Conservation (phyloP, 208 protist species). For the Leishmania mexicana region DNA sequence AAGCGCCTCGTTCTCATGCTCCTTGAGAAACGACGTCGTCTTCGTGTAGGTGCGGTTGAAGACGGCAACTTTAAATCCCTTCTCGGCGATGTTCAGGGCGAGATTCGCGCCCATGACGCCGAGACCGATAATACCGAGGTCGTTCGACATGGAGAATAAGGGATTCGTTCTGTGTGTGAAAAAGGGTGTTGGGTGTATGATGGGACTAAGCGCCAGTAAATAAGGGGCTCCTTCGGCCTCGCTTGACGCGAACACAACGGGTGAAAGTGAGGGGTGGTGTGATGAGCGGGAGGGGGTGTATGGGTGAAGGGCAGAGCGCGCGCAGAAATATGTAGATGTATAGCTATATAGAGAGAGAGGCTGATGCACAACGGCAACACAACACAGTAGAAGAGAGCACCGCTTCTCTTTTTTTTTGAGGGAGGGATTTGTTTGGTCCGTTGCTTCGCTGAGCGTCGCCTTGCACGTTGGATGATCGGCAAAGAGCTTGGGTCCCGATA, state of each 20-base stretch:
- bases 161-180: background rate
- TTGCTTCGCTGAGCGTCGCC: background rate
- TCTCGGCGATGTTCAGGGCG: slow-evolving; percentile 97
- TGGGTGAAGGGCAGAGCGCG: background rate
- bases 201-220: background rate
- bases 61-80: slow-evolving; percentile 95
- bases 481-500: background rate
- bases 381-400: background rate
- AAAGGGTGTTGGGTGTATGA: background rate
- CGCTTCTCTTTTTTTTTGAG: background rate
- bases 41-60: slow-evolving; percentile 93
- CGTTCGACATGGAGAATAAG: slow-evolving; percentile 70
- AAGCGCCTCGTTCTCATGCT: slow-evolving; percentile 46
- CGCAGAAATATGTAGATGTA: background rate
- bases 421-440: background rate
- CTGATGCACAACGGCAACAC: background rate
- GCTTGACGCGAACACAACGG: background rate
- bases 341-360: background rate
- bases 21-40: slow-evolving; percentile 88
- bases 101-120: slow-evolving; percentile 99
- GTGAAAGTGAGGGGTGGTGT: background rate
- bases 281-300: background rate
- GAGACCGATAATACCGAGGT: slow-evolving; percentile 97
- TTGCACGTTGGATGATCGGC: background rate
- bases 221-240: background rate